phyloP scores from a whole-genome alignment of 768 basidiomycete genomes.

The Lenzites betulinus region DNA sequence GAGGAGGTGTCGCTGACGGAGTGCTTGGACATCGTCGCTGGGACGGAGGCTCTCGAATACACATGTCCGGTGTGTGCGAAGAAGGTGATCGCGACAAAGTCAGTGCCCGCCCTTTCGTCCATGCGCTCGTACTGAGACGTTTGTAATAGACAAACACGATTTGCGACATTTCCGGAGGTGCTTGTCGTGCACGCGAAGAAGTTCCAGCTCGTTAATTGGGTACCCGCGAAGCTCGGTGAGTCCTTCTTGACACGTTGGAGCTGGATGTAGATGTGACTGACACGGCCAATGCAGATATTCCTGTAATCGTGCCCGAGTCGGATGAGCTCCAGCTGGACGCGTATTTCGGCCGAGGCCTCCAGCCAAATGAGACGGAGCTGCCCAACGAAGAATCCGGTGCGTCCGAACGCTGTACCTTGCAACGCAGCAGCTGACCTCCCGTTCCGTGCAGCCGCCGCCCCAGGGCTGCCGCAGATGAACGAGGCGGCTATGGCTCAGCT shows the following conservation, averaged over 20 bases:
- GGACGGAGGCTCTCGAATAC: conserved; percentile 75
- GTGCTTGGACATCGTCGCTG: conserved; percentile 62
- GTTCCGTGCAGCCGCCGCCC: conserved; percentile 26
- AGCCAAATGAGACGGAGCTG: conserved; percentile 63
- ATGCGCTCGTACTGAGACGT: neutral
- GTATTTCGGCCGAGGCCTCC: conserved; percentile 65
- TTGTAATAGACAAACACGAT: conserved; percentile 59
- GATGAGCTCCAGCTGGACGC: conserved; percentile 61
- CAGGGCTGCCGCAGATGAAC: conserved; percentile 67
- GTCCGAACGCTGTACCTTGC: conserved; percentile 1
- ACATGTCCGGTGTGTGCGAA: conserved; percentile 73
- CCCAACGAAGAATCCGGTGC: conserved; percentile 51
- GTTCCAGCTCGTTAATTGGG: conserved; percentile 96
- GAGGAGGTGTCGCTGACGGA: conserved; percentile 58
- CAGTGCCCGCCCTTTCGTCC: conserved; percentile 29
- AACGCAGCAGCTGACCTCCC: neutral
- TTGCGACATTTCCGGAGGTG: conserved; percentile 87
- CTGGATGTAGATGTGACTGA: neutral
- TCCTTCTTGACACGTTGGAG: neutral
- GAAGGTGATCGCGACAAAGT: conserved; percentile 75
- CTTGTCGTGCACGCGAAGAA: conserved; percentile 91
- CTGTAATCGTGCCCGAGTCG: conserved; percentile 65
- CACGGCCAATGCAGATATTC: conserved; percentile 64
- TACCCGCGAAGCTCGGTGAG: conserved; percentile 90
- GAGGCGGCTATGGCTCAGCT: conserved; percentile 72